phyloP scores from a whole-genome alignment of 2,329 filamentous ascomycete species.

The Penicillium sp. region DNA sequence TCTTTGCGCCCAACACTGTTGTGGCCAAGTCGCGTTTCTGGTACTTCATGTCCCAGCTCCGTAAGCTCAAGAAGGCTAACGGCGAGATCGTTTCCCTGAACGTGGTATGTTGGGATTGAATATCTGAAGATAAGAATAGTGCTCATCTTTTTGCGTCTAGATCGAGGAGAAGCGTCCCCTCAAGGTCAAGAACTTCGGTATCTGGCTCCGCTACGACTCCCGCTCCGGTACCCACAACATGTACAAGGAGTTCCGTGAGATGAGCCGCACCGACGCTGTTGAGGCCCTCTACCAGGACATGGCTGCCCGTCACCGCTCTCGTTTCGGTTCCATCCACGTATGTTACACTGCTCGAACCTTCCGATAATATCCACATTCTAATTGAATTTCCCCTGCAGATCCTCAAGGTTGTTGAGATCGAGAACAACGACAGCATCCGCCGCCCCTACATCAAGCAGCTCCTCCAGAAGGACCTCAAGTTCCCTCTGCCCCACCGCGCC shows the following conservation, averaged over 20 bases:
- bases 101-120: conserved; percentile 63
- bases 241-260: conserved; percentile 99
- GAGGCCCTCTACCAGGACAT: conserved; percentile 99
- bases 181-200: conserved; percentile 99
- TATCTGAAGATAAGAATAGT: conserved; percentile 2
- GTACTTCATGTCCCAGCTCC: conserved; percentile 99
- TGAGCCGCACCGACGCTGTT: conserved; percentile 92
- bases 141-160: conserved; percentile 47
- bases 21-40: conserved; percentile 99
- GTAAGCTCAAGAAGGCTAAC: conserved; percentile 99
- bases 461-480: conserved; percentile 88
- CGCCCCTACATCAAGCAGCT: conserved; percentile 99
- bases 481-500: conserved; percentile 97
- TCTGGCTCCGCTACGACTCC: conserved; percentile 99
- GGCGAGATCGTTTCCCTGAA: conserved; percentile 98
- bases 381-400: conserved; percentile 59
- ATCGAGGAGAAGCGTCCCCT: conserved; percentile 98
- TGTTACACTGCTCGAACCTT: conserved; percentile 40
- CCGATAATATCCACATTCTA: conserved; percentile 5
- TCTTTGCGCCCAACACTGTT: conserved; percentile 96
- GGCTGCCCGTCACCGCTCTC: conserved; percentile 96
- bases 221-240: conserved; percentile 99
- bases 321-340: conserved; percentile 99
- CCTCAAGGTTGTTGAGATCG: conserved; percentile 95
- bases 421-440: conserved; percentile 92